Percentiles rank a stretch among this genome's conserved stretches.
Conservation (phyloP, 2,329 filamentous ascomycete genomes). For the Aurifilum marmelostoma region DNA sequence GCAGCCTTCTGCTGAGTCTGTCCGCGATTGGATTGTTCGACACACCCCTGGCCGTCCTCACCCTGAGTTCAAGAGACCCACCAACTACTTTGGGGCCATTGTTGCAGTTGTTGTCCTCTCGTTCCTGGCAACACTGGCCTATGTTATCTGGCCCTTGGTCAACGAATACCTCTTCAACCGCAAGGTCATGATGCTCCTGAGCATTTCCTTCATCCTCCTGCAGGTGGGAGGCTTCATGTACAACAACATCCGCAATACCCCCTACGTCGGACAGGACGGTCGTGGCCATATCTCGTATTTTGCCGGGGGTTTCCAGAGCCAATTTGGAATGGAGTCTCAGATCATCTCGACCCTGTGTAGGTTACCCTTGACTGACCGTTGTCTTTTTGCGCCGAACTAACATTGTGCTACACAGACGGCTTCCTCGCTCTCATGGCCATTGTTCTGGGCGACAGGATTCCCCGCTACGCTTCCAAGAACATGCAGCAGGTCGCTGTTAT, state of each 20-base stretch:
- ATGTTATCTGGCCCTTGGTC: slow-evolving; percentile 76
- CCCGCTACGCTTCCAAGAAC: slow-evolving; percentile 78
- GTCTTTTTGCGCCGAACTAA: slow-evolving; percentile 31
- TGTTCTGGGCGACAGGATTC: slow-evolving; percentile 87
- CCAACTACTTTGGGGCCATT: slow-evolving; percentile 82
- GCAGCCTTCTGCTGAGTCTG: slow-evolving; percentile 72
- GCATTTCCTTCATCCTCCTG: slow-evolving; percentile 83
- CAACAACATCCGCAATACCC: slow-evolving; percentile 96
- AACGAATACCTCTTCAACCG: slow-evolving; percentile 84
- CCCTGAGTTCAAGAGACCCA: slow-evolving; percentile 76
- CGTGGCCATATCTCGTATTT: slow-evolving; percentile 89
- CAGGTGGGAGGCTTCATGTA: slow-evolving; percentile 99
- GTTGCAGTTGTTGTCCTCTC: slow-evolving; percentile 69
- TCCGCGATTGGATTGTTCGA: slow-evolving; percentile 78
- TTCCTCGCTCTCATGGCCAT: slow-evolving; percentile 89
- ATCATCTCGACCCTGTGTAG: slow-evolving; percentile 92
- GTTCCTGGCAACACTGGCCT: slow-evolving; percentile 67
- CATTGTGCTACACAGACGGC: slow-evolving; percentile 47
- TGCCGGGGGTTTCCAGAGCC: slow-evolving; percentile 87
- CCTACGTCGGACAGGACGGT: slow-evolving; percentile 85
- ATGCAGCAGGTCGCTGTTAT: slow-evolving; percentile 81
- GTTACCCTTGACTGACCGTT: slow-evolving; percentile 19
- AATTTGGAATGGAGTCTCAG: slow-evolving; percentile 93
- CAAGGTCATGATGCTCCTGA: slow-evolving; percentile 91
- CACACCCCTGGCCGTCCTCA: slow-evolving; percentile 79